Evolutionary conservation across 805 yeast species (phyloP).

Genomic region (Saccharomycopsis sp.): DNA sequence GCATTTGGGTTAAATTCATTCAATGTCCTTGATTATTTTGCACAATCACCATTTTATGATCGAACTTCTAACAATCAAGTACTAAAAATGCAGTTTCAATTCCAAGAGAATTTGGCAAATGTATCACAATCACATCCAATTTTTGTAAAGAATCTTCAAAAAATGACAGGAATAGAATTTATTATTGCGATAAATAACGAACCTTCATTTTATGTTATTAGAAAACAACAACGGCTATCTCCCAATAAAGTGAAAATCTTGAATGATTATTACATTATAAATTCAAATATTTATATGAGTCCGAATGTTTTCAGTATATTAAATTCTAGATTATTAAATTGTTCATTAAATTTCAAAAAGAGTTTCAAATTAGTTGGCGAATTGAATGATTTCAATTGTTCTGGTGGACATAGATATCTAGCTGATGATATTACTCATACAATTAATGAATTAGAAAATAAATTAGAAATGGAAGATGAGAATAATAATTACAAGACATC

Average conservation of each 20-base stretch:
- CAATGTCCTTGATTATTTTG: slow-evolving; percentile 86
- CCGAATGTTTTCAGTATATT: slow-evolving; percentile 70
- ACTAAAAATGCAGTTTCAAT: slow-evolving; percentile 91
- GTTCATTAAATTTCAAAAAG: slow-evolving; percentile 28
- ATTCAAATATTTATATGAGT: slow-evolving; percentile 89
- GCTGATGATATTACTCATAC: neutral
- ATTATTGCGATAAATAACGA: slow-evolving; percentile 68
- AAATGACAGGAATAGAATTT: slow-evolving; percentile 84
- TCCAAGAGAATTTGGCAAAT: slow-evolving; percentile 43
- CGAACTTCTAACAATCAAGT: slow-evolving; percentile 92
- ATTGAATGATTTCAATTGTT: slow-evolving; percentile 9
- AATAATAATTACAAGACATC: neutral
- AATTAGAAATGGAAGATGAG: neutral
- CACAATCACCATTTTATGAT: slow-evolving; percentile 93
- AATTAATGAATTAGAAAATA: slow-evolving; percentile 2
- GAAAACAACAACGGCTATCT: slow-evolving; percentile 62
- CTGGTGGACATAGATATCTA: slow-evolving; percentile 14
- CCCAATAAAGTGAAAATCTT: slow-evolving; percentile 44
- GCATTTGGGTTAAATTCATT: slow-evolving; percentile 79
- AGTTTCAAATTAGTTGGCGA: slow-evolving; percentile 12
- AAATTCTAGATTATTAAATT: slow-evolving; percentile 58
- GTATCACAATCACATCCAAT: slow-evolving; percentile 31
- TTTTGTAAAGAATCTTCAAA: slow-evolving; percentile 52
- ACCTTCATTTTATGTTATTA: slow-evolving; percentile 88
- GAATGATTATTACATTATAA: slow-evolving; percentile 80